Conservation (phyloP, 1,284 basidiomycete species). For the Spongiforma sp. region DNA sequence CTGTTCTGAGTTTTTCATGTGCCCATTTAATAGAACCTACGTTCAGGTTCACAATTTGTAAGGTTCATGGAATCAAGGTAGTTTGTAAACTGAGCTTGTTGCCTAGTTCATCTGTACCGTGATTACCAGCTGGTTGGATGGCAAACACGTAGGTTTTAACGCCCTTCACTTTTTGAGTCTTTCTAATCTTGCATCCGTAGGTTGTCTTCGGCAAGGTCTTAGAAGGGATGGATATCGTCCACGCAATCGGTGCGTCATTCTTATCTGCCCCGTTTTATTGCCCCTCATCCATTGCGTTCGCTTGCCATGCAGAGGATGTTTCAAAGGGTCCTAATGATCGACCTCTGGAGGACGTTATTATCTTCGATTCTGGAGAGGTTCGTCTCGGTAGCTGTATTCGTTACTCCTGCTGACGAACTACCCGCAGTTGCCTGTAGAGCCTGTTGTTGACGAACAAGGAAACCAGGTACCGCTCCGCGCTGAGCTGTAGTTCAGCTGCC, state of each 20-base stretch:
- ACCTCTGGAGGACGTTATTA: conserved; percentile 75
- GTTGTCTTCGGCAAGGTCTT: conserved; percentile 93
- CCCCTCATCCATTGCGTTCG: conserved; percentile 17
- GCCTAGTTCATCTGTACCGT: conserved; percentile 83
- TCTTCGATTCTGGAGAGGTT: conserved; percentile 86
- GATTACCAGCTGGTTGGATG: conserved; percentile 78
- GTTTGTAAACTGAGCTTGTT: conserved; percentile 5
- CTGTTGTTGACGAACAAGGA: conserved; percentile 64
- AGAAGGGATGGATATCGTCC: conserved; percentile 88
- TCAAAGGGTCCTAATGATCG: conserved; percentile 71
- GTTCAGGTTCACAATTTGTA: conserved; percentile 82
- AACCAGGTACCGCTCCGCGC: conserved; percentile 90
- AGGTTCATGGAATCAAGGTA: conserved; percentile 30
- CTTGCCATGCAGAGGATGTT: conserved; percentile 66
- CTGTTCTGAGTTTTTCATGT: background rate
- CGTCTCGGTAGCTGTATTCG: conserved; percentile 18
- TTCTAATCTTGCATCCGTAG: conserved; percentile 41
- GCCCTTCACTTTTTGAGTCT: background rate
- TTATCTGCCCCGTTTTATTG: background rate
- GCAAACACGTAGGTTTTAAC: conserved; percentile 60
- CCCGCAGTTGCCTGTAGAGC: conserved; percentile 66
- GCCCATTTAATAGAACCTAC: conserved; percentile 6
- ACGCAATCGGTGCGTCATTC: conserved; percentile 63
- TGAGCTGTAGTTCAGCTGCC: conserved; percentile 78
- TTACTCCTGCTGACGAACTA: conserved; percentile 9